Evolutionary conservation across 2,329 filamentous ascomycete genomes (phyloP), one percentile per base, ranked within the genome.

Genomic region (Microdochium bolleyi): DNA sequence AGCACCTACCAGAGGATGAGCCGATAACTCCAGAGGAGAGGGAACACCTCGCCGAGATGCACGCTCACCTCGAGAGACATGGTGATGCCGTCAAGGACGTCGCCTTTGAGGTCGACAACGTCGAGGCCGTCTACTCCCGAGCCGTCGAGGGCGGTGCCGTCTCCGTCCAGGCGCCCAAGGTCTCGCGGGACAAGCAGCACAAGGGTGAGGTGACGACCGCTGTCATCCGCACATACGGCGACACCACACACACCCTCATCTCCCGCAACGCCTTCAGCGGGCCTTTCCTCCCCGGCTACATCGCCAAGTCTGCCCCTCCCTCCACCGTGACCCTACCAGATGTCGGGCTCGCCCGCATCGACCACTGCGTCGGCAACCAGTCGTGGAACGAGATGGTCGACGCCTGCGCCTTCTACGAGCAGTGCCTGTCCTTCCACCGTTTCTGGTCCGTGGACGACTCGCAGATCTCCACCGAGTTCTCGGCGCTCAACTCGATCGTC

Each of bases 311-410:
- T 48, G 65, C 66, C 51, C 59, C 67, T 54, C 67, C 70, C 2
- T 64, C 68, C 24, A 69, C 64, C 21, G 60, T 73, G 11, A 48
- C 67, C 25, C 73, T 89, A 22, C 89, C 91, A 0, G 62, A 73
- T 1, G 80, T 95, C 14, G 69, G 75, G 10, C 79, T 96, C 52
- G 79, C 80, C 56, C 83, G 83, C 60, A 91, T 97, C 72, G 92
- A 97, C 73, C 92, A 97, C 78, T 96, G 92, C 70, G 92, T 97
- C 61, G 92, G 92, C 59, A 96, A 97, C 76, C 92, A 96, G 75
- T 87, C 90, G 70, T 96, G 92, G 92, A 79, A 91, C 70, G 85
- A 92, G 69, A 95, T 97, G 83, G 75, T 76, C 55, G 75, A 75
- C 13, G 82, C 81, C 34, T 84, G 80, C 65, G 76, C 72, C 53